Percentiles rank a stretch among this genome's conserved stretches.
Evolutionary conservation across 2,329 filamentous ascomycete species (phyloP).

Genomic region (Sclerotinia sclerotiorum): DNA sequence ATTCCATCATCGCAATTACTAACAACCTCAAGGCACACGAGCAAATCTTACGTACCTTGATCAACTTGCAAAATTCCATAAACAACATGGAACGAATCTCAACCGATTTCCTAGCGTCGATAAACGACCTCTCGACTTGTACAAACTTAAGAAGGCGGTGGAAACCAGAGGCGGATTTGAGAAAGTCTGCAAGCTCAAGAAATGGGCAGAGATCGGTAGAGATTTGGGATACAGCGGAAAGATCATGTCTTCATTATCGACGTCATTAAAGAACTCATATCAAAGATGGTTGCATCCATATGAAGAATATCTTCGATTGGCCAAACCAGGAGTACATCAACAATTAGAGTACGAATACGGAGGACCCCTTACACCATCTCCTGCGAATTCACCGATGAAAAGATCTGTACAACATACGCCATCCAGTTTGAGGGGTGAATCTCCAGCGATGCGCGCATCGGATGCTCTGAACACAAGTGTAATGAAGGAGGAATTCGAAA

Average conservation of each 20-base stretch:
- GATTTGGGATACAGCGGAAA: slow-evolving; percentile 98
- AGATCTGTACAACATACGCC: slow-evolving; percentile 61
- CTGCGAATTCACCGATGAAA: slow-evolving; percentile 73
- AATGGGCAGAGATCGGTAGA: slow-evolving; percentile 97
- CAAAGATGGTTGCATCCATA: slow-evolving; percentile 96
- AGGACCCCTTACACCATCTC: slow-evolving; percentile 80
- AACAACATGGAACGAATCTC: slow-evolving; percentile 90
- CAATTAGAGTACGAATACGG: slow-evolving; percentile 92
- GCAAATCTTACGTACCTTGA: slow-evolving; percentile 96
- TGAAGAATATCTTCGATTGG: slow-evolving; percentile 86
- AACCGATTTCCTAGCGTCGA: slow-evolving; percentile 95
- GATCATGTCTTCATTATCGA: slow-evolving; percentile 98
- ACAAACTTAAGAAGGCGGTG: slow-evolving; percentile 94
- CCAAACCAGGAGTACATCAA: slow-evolving; percentile 95
- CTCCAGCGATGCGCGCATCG: slow-evolving; percentile 62
- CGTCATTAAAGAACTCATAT: slow-evolving; percentile 96
- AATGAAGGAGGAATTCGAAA: slow-evolving; percentile 45
- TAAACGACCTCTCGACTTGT: slow-evolving; percentile 93
- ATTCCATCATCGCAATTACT: slow-evolving; percentile 27
- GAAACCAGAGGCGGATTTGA: slow-evolving; percentile 94
- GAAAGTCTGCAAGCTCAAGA: slow-evolving; percentile 94
- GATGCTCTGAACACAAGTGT: slow-evolving; percentile 55
- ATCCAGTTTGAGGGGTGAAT: slow-evolving; percentile 59
- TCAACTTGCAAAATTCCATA: slow-evolving; percentile 93
- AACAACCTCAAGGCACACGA: slow-evolving; percentile 67